Evolutionary conservation across 345 rosid species (phyloP), one percentile per base, ranked within the genome.

Genomic region (Brassica rapa): DNA sequence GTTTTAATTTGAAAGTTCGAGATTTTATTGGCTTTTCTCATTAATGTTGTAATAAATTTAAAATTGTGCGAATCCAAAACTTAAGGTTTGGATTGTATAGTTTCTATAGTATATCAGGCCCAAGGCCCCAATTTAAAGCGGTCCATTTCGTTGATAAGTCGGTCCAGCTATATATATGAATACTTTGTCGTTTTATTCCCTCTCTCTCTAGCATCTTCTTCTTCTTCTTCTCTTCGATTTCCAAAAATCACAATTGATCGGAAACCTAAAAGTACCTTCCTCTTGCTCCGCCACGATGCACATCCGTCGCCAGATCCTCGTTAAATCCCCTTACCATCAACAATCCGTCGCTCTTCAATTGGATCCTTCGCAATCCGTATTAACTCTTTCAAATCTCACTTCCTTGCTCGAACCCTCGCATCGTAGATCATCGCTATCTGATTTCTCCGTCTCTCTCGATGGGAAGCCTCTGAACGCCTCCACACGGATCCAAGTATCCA

Each of bases 391-490:
- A 62, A 81, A 84, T 81, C 64, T 86, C 64, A 82, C 83, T 21
- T 27, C 79, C 61, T 14, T 78, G 4, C 77, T 61, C 76, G 57
- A 78, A 49, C 61, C 84, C 8, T 61, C 75, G 51, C 73, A 70
- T 1, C 75, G 25, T 29, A 10, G 16, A 27, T 77, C 74, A 55
- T 25, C 77, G 82, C 39, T 78, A 83, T 84, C 87, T 0, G 56
- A 74, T 37, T 87, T 82, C 71, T 91, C 75, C 82, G 82, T 95
- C 70, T 62, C 86, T 32, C 67, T 89, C 61, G 85, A 93, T 63
- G 98, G 98, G 2, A 89, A 87, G 62, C 78, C 80, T 46, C 78
- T 93, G 10, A 55, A 81, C 12, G 89, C 81, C 39, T 86, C 88
- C 9, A 79, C 86, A 32, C 83, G 70, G 21, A 70, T 89, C 63